These are phyloP conservation scores for Peribolospora kevripleyi DNA, from an alignment of 768 basidiomycete species.

Conservation along the genomic window DNA sequence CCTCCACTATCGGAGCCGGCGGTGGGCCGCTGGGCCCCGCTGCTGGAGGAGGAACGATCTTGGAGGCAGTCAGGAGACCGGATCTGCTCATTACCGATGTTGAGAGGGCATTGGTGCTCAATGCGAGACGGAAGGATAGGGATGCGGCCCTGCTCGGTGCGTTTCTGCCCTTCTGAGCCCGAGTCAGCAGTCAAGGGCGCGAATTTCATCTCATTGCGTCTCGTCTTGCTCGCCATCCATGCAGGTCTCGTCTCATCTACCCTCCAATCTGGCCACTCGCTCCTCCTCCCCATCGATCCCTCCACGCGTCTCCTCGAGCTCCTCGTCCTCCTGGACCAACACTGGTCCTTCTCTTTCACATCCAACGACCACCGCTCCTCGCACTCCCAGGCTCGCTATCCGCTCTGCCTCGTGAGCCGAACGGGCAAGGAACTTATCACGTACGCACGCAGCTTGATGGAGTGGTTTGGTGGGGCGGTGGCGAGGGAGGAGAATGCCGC, in stretches of 20 bases:
- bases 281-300: constrained; percentile 77
- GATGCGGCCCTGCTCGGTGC: constrained; percentile 62
- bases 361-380: background rate
- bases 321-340: constrained; percentile 84
- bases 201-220: background rate
- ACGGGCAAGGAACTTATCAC: constrained; percentile 83
- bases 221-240: background rate
- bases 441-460: constrained; percentile 89
- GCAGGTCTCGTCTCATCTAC: constrained; percentile 74
- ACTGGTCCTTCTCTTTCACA: constrained; percentile 58
- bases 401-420: constrained; percentile 77
- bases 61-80: constrained; percentile 65
- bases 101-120: constrained; percentile 54
- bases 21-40: no score
- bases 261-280: constrained; percentile 46
- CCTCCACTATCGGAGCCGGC: no score
- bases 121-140: constrained; percentile 67
- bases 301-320: constrained; percentile 87
- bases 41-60: constrained; percentile 13
- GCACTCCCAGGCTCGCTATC: constrained; percentile 19
- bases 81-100: constrained; percentile 88
- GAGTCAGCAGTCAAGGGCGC: background rate
- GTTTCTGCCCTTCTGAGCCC: background rate
- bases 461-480: constrained; percentile 90
- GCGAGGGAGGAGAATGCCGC: constrained; percentile 28